Evolutionary conservation across 495 filamentous ascomycete genomes (phyloP), one percentile per base, ranked within the genome.

Genomic region (Hypoxylon intermedium): DNA sequence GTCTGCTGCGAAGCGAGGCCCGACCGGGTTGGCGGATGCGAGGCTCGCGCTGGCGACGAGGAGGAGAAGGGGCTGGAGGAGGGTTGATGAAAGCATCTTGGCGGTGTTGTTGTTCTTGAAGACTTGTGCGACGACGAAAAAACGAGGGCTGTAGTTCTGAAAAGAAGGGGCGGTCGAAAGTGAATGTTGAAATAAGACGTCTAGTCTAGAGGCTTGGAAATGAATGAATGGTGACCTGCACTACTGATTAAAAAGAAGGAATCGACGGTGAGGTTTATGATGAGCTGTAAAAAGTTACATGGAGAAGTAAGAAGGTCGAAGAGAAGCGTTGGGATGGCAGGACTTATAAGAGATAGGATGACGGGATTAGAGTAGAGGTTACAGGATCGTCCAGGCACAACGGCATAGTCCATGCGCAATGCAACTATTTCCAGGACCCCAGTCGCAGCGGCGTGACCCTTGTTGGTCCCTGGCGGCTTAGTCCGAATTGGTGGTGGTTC

Each of bases 1-100:
- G n/a, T n/a, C n/a, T n/a, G n/a, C n/a, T n/a, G n/a, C n/a, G 47
- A 58, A 72, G 40, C 51, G 67, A 6, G 63, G 69, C 66, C 65
- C 66, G 11, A 71, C 59, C 3, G 68, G 68, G 3, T 46, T 44
- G 3, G 57, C 57, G 7, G 47, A 42, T 2, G 58, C 43, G 24
- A 67, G 52, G 38, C 47, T 58, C 7, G 53, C 63, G 36, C 53
- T 40, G 31, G 50, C 53, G 18, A 56, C 38, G 34, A 65, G 56
- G 34, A 65, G 56, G 12, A 65, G 33, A 23, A 68, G 28, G 19
- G 55, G 53, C 48, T 65, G 53, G 44, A 74, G 47, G 50, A 67
- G 21, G 24, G 51, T 57, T 6, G 60, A 51, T 4, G 50, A 51
- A 55, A 46, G 42, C 61, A 63, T 65, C 38, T 60, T 60, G 61